phyloP scores from a whole-genome alignment of 2,329 filamentous ascomycete genomes.

The Ophiostoma sp. region DNA sequence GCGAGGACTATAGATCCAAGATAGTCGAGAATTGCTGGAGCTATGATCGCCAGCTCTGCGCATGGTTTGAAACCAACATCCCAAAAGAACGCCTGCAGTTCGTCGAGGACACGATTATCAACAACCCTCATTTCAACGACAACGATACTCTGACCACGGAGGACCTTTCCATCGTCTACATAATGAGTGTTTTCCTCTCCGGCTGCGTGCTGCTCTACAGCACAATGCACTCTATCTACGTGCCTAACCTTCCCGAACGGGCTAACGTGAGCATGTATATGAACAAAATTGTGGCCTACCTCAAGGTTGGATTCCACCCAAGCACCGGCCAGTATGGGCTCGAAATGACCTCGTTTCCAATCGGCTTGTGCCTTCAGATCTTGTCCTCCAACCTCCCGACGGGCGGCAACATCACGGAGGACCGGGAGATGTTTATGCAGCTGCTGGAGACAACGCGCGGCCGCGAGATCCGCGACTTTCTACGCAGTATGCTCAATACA shows the following conservation, averaged over 20 bases:
- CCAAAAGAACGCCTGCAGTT: constrained; percentile 21
- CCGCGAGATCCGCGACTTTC: constrained; percentile 24
- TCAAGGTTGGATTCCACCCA: constrained; percentile 27
- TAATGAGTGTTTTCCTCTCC: constrained; percentile 25
- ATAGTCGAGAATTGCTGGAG: constrained; percentile 18
- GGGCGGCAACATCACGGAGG: constrained; percentile 11
- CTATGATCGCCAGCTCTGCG: constrained; percentile 22
- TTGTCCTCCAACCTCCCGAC: constrained; percentile 13
- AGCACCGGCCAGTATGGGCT: constrained; percentile 26
- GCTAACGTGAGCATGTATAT: constrained; percentile 21
- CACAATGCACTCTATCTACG: constrained; percentile 21
- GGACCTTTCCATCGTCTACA: constrained; percentile 26
- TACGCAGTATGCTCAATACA: constrained; percentile 24
- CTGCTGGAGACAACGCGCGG: constrained; percentile 25
- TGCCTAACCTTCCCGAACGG: constrained; percentile 21
- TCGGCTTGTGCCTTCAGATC: constrained; percentile 25
- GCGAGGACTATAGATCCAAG: constrained; percentile 10
- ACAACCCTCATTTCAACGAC: constrained; percentile 6
- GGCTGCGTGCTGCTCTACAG: constrained; percentile 27
- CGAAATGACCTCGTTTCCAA: constrained; percentile 26
- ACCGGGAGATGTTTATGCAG: constrained; percentile 22
- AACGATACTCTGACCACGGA: constrained; percentile 22
- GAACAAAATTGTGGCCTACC: constrained; percentile 21
- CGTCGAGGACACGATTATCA: background rate
- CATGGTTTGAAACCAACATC: constrained; percentile 23